phyloP scores from a whole-genome alignment of 1,284 basidiomycete genomes.

The Rugosomyces carneus region DNA sequence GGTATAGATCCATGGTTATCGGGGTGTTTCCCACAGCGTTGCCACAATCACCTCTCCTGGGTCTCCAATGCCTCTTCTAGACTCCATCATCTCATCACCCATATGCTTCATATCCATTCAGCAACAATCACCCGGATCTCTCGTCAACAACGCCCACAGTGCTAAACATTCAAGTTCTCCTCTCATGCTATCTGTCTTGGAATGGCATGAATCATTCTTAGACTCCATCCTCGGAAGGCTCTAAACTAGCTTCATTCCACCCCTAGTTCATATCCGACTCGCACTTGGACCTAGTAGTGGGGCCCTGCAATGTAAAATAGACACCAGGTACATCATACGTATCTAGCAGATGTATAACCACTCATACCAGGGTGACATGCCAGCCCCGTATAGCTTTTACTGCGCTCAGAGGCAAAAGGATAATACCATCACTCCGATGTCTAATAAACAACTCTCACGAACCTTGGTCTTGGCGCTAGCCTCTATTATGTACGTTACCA shows the following conservation, averaged over 20 bases:
- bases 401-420: not conserved
- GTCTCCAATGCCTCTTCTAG: not conserved
- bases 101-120: not conserved
- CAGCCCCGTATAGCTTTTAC: conserved; percentile 1
- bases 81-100: too few species aligned
- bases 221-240: not conserved
- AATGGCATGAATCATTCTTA: not conserved
- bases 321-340: too few species aligned
- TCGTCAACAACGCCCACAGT: not conserved
- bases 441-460: not conserved
- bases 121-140: not conserved
- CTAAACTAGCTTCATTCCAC: not conserved
- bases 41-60: conserved; percentile 3
- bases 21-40: not conserved
- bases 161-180: not conserved
- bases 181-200: not conserved
- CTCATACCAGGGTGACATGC: not conserved
- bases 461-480: not conserved
- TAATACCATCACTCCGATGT: not conserved
- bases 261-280: not conserved
- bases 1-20: not conserved
- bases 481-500: not conserved
- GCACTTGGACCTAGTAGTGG: not conserved
- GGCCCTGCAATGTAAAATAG: not conserved
- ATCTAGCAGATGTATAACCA: not conserved